A percentile compares a stretch with the other conserved stretches of the same genome.
Conservation (phyloP, 202 grass and related monocot species). For the Hordeum pubiflorum region DNA sequence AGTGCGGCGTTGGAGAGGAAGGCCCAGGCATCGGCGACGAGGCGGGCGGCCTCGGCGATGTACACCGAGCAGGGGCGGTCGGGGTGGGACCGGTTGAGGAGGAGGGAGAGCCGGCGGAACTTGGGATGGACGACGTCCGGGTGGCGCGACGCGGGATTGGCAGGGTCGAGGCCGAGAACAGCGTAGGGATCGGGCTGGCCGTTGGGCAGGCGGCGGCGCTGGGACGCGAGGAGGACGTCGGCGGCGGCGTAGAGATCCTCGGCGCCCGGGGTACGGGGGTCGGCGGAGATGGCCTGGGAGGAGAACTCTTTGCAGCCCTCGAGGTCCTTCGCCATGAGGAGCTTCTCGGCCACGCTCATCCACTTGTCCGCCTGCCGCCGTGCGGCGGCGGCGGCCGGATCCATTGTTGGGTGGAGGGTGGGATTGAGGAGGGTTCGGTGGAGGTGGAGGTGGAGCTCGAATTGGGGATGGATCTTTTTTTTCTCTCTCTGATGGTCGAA, state of each 20-base stretch:
- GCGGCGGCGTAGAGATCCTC: constrained; percentile 60
- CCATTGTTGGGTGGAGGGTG: constrained; percentile 21
- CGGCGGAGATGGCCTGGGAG: constrained; percentile 46
- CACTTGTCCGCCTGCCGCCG: constrained; percentile 41
- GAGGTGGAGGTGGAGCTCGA: neutral
- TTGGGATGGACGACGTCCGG: constrained; percentile 36
- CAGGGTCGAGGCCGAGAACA: constrained; percentile 47
- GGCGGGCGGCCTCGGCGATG: constrained; percentile 44
- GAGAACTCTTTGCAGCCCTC: constrained; percentile 71
- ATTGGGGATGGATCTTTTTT: neutral
- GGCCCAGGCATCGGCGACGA: constrained; percentile 47
- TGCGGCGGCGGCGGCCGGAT: constrained; percentile 30
- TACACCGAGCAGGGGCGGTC: constrained; percentile 25
- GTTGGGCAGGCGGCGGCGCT: constrained; percentile 33
- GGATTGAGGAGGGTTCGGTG: constrained; percentile 2
- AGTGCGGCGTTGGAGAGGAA: constrained; percentile 52
- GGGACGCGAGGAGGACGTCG: constrained; percentile 40
- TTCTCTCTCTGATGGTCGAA: neutral
- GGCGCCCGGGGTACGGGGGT: constrained; percentile 53
- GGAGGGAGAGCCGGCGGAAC: constrained; percentile 50
- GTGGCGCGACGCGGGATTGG: constrained; percentile 26
- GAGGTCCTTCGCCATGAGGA: constrained; percentile 57
- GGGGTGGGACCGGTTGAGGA: constrained; percentile 38
- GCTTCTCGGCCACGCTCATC: constrained; percentile 56
- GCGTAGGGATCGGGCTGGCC: constrained; percentile 49